These are phyloP conservation scores for Glomus cerebriforme DNA, from an alignment of 192 early-diverging fungal genomes.

Conservation along the genomic window DNA sequence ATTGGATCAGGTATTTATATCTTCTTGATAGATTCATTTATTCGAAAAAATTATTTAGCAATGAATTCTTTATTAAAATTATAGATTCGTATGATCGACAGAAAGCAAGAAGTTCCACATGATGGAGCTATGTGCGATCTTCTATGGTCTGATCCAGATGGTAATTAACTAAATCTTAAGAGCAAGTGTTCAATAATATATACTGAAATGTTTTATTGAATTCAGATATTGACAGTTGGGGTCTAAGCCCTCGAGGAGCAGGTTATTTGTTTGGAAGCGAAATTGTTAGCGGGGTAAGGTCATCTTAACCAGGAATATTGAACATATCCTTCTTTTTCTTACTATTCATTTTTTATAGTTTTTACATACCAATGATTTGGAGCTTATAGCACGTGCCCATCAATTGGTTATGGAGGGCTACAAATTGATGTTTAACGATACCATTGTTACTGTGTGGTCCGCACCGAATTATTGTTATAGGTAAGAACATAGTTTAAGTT, in stretches of 20 bases:
- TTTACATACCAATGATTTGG: constrained; percentile 81
- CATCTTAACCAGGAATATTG: neutral
- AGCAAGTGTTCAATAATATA: neutral
- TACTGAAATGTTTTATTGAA: neutral
- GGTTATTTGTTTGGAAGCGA: constrained; percentile 98
- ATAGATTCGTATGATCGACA: constrained; percentile 65
- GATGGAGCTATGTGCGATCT: constrained; percentile 96
- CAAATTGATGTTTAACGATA: constrained; percentile 95
- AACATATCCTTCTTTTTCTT: neutral
- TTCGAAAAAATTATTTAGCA: neutral
- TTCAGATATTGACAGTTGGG: constrained; percentile 83
- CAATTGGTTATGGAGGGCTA: constrained; percentile 98
- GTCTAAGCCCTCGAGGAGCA: constrained; percentile 92
- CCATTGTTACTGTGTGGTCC: constrained; percentile 97
- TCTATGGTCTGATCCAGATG: constrained; percentile 86
- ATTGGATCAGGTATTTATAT: constrained; percentile 64
- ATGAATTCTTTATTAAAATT: neutral
- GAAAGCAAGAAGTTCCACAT: constrained; percentile 91
- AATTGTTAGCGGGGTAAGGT: constrained; percentile 71
- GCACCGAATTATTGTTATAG: constrained; percentile 99
- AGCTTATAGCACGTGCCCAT: constrained; percentile 93
- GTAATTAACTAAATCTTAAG: neutral
- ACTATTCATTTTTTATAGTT: constrained; percentile 43
- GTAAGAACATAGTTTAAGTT: constrained; percentile 30
- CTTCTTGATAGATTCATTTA: no score